Conservation (phyloP, 306 rosid genomes). For the Cajanus cajan region DNA sequence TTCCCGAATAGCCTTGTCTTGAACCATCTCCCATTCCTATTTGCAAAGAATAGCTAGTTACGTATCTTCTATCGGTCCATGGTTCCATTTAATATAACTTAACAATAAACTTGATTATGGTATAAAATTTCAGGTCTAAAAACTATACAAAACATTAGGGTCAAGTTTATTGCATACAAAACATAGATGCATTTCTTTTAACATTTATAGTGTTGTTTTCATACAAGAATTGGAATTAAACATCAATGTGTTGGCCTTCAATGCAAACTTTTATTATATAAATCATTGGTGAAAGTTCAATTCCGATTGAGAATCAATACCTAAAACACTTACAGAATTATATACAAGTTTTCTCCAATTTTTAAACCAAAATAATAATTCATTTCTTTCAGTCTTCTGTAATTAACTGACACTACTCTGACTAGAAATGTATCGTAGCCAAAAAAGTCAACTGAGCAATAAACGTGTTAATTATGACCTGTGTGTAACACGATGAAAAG, state of each 20-base stretch:
- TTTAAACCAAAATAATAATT: neutral
- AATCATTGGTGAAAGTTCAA: neutral
- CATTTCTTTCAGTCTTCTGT: neutral
- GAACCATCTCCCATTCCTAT: slow-evolving; percentile 74
- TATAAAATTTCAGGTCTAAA: neutral
- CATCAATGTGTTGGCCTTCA: neutral
- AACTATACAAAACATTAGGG: neutral
- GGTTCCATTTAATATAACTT: neutral
- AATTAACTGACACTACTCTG: neutral
- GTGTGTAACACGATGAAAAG: neutral
- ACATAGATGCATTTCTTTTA: neutral
- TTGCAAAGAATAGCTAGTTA: slow-evolving; percentile 22
- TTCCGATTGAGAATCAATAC: neutral
- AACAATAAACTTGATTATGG: neutral
- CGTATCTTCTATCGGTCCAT: neutral
- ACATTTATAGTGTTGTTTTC: neutral
- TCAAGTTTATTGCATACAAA: neutral
- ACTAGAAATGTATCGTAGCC: neutral
- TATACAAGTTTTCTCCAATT: neutral
- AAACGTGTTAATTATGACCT: neutral
- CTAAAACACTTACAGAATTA: neutral
- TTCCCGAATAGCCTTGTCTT: slow-evolving; percentile 72
- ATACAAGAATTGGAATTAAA: neutral
- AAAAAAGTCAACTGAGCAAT: neutral
- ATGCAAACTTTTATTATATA: neutral